These are phyloP conservation scores for Cyanidium caldarium DNA, from an alignment of 23 red algal genomes.

Conservation along the genomic window DNA sequence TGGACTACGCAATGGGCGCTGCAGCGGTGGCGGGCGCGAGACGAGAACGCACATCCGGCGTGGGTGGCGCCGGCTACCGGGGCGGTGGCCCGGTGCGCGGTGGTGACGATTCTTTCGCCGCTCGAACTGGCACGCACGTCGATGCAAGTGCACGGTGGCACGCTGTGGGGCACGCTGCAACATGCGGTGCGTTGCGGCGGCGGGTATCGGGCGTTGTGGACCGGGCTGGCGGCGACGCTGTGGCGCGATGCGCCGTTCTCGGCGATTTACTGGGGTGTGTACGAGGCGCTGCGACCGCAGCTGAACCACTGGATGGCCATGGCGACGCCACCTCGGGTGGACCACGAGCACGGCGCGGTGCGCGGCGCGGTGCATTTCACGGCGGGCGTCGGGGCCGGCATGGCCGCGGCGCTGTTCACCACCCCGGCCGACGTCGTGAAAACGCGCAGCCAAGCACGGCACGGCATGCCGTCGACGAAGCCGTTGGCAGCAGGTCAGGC, in stretches of 20 bases:
- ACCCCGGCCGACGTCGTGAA: constrained; percentile 93
- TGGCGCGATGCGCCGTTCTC: constrained; percentile 93
- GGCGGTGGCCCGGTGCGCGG: constrained; percentile 23
- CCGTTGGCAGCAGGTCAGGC: neutral
- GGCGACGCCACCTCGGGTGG: neutral
- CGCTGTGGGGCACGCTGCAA: constrained; percentile 26
- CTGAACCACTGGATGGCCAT: neutral
- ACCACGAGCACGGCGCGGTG: neutral
- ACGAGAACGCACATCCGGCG: neutral
- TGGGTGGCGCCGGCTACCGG: constrained; percentile 13
- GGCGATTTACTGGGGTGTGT: constrained; percentile 90
- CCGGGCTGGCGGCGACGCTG: constrained; percentile 55
- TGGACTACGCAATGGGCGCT: constrained; percentile 1
- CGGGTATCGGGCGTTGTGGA: constrained; percentile 42
- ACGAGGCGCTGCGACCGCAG: constrained; percentile 71
- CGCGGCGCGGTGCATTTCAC: constrained; percentile 16
- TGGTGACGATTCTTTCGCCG: constrained; percentile 31
- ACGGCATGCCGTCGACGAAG: neutral
- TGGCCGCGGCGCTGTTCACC: constrained; percentile 55
- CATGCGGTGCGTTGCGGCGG: neutral
- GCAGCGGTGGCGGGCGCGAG: neutral
- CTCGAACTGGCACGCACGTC: constrained; percentile 70
- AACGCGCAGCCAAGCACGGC: constrained; percentile 51
- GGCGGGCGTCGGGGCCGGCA: constrained; percentile 56
- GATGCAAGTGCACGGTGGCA: constrained; percentile 36